Conservation (phyloP, 352 stramenopile genomes). For the Globisporangium mamillatum region DNA sequence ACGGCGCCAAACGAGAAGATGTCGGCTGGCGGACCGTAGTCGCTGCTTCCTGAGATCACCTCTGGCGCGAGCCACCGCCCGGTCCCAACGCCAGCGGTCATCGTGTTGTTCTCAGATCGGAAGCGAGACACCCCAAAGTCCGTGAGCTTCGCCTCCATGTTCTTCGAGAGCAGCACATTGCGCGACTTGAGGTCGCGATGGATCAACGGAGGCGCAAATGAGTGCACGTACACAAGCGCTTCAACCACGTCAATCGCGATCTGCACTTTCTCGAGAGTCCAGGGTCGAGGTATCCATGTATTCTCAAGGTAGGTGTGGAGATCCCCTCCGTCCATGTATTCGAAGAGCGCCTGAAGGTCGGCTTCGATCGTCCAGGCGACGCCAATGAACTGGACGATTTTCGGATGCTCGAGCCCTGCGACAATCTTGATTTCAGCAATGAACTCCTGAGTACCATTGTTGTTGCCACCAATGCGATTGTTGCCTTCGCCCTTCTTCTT, state of each 20-base stretch:
- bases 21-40: slow-evolving; percentile 31
- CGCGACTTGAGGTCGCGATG: slow-evolving; percentile 66
- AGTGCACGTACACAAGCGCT: slow-evolving; percentile 60
- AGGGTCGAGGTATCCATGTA: background rate
- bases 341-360: slow-evolving; percentile 8
- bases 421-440: slow-evolving; percentile 14
- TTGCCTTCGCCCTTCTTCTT: background rate
- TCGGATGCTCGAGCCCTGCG: slow-evolving; percentile 9
- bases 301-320: background rate
- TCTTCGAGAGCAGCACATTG: slow-evolving; percentile 39
- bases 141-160: slow-evolving; percentile 46
- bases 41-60: slow-evolving; percentile 24
- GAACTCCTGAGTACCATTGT: background rate
- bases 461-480: background rate
- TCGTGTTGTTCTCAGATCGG: slow-evolving; percentile 40
- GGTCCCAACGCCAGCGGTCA: slow-evolving; percentile 26
- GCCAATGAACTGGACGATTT: slow-evolving; percentile 4
- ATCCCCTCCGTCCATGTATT: slow-evolving; percentile 12
- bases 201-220: slow-evolving; percentile 44
- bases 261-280: background rate
- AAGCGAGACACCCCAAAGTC: slow-evolving; percentile 59
- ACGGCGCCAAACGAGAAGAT: slow-evolving; percentile 50
- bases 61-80: background rate
- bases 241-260: slow-evolving; percentile 49
- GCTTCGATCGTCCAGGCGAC: slow-evolving; percentile 7